Evolutionary conservation across 306 rosid species (phyloP), one percentile per base, ranked within the genome.

Genomic region (Citrullus colocynthis): DNA sequence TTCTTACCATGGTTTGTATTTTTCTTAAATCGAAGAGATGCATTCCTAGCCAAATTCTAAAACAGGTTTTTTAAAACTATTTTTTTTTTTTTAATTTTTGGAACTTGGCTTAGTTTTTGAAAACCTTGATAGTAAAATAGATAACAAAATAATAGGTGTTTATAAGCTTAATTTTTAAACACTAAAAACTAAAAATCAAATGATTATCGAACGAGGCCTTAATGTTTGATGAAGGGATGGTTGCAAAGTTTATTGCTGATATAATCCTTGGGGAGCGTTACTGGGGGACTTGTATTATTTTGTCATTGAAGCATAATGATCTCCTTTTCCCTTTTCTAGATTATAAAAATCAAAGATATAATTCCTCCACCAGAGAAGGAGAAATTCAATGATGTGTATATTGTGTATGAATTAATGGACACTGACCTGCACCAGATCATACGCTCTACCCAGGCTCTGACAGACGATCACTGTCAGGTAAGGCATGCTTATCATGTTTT

Each of bases 391-490:
- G 97, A 95, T 83, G 97, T 95, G 78, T 95, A 95, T 78, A 83
- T 95, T 65, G 97, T 90, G 48, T 92, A 88, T 78, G 98, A 92
- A 66, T 76, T 94, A 80, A 89, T 94, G 97, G 98, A 92, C 77
- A 90, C 98, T 62, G 98, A 95, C 60, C 78, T 95, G 63, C 88
- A 95, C 84, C 98, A 90, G 88, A 92, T 95, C 49, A 95, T 90
- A 58, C 86, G 87, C 75, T 95, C 98, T 78, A 85, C 21, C 81
- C 97, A 95, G 89, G 83, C 83, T 82, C 88, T 95, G 60, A 86
- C 96, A 0, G 97, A 95, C 83, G 98, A 95, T 80, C 98, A 95
- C 79, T 92, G 97, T 54, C 97, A 95, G 91, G 98, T 89, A 42
- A 82, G 62, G 51, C 21, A n/a, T 60, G 24, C 13, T 71, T 71